phyloP scores from a whole-genome alignment of 2,329 filamentous ascomycete genomes.

The Madurella fahalii region DNA sequence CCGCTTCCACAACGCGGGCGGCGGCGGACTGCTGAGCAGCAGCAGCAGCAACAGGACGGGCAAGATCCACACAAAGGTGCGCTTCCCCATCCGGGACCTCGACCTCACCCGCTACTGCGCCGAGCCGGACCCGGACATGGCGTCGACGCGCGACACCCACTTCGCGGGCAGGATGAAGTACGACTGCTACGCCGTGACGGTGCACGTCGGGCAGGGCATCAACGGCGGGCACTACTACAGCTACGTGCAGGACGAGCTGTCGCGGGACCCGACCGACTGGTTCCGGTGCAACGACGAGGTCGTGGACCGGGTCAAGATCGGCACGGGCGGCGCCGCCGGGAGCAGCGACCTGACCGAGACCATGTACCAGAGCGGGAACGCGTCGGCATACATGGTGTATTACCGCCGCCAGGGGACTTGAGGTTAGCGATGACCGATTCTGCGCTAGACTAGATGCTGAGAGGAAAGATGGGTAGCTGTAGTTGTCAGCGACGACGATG shows the following conservation, averaged over 20 bases:
- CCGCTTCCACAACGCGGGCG: conserved; percentile 39
- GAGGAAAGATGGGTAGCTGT: neutral
- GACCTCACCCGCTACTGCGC: conserved; percentile 47
- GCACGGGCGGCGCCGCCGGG: conserved; percentile 30
- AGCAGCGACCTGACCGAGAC: conserved; percentile 34
- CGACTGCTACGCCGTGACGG: conserved; percentile 79
- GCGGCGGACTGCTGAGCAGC: conserved; percentile 12
- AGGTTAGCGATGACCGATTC: neutral
- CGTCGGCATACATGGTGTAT: conserved; percentile 47
- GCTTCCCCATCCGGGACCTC: conserved; percentile 72
- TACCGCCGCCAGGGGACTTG: conserved; percentile 30
- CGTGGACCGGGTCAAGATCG: conserved; percentile 41
- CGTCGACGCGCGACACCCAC: conserved; percentile 36
- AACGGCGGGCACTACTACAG: conserved; percentile 77
- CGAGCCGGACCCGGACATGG: conserved; percentile 22
- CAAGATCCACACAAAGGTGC: conserved; percentile 69
- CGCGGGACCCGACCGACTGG: conserved; percentile 44
- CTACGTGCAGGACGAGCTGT: conserved; percentile 57
- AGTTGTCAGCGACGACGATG: no score
- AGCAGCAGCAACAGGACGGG: conserved; percentile 31
- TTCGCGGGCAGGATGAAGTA: conserved; percentile 63
- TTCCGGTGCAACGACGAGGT: conserved; percentile 45
- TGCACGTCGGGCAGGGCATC: conserved; percentile 66
- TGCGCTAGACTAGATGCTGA: neutral
- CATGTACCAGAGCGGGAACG: conserved; percentile 37